Evolutionary conservation across 2,329 filamentous ascomycete genomes (phyloP).

Genomic region (Penicillium brasilianum): DNA sequence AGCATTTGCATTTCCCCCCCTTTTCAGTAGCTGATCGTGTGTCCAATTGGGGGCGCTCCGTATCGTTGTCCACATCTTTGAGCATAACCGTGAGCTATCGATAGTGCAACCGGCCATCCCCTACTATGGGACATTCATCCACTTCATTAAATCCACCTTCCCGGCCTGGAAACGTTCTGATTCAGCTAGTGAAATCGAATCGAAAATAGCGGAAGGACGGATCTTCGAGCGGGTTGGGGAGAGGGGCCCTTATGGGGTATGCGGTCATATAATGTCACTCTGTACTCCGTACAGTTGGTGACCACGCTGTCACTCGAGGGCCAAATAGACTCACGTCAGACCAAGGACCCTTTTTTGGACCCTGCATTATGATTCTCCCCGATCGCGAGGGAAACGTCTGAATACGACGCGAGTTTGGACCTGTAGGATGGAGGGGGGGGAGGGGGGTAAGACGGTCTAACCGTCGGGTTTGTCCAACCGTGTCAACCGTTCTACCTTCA

Average conservation of each 20-base stretch:
- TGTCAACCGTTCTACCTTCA: not conserved
- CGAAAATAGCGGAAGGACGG: not conserved
- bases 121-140: not conserved
- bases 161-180: not conserved
- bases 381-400: not conserved
- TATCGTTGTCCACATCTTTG: not conserved
- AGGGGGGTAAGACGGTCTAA: not conserved
- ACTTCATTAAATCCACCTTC: not conserved
- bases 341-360: not conserved
- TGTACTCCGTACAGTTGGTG: not conserved
- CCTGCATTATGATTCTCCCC: not conserved
- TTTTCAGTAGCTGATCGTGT: constrained; percentile 9
- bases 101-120: not conserved
- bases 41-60: not conserved
- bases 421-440: not conserved
- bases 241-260: not conserved
- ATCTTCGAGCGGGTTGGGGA: not conserved
- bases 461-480: not conserved
- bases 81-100: not conserved
- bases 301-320: not conserved
- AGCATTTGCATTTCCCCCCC: not conserved
- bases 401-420: not conserved
- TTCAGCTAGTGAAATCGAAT: not conserved
- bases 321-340: constrained; percentile 1
- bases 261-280: not conserved